Percentiles rank a stretch among this genome's conserved stretches.
Conservation (phyloP, 495 filamentous ascomycete genomes). For the Penicillium ochrochloron region DNA sequence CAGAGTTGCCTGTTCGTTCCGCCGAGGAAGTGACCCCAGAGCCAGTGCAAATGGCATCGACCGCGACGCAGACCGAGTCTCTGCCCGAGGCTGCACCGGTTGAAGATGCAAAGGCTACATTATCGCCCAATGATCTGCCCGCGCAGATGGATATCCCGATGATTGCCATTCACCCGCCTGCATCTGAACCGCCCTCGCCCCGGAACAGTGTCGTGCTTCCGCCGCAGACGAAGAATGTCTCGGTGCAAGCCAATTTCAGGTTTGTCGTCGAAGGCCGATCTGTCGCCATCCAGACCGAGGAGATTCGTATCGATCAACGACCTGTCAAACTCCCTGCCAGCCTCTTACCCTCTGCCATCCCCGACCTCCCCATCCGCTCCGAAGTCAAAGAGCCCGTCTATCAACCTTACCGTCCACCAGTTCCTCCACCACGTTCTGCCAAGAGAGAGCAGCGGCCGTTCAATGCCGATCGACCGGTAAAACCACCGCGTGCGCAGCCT, state of each 20-base stretch:
- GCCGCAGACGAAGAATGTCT: constrained; percentile 65
- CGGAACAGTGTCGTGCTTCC: constrained; percentile 63
- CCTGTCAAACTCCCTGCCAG: constrained; percentile 74
- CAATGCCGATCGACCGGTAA: constrained; percentile 19
- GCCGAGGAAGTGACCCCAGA: constrained; percentile 18
- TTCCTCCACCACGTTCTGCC: constrained; percentile 40
- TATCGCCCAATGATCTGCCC: constrained; percentile 29
- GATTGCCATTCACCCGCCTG: constrained; percentile 68
- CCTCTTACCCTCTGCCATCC: constrained; percentile 71
- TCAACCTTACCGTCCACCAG: constrained; percentile 41
- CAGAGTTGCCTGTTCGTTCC: constrained; percentile 30
- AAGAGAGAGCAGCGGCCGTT: constrained; percentile 30
- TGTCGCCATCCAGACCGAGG: constrained; percentile 80
- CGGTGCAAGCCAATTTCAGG: constrained; percentile 56
- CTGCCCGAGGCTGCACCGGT: constrained; percentile 15
- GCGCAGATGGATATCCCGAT: constrained; percentile 56
- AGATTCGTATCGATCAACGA: constrained; percentile 77
- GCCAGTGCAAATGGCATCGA: constrained; percentile 49
- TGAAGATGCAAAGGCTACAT: constrained; percentile 18
- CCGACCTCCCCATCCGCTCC: constrained; percentile 38
- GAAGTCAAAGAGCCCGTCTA: constrained; percentile 28
- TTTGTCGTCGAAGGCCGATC: constrained; percentile 47
- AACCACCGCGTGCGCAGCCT: constrained; percentile 27
- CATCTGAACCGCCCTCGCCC: constrained; percentile 67
- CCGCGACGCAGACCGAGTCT: constrained; percentile 73